Evolutionary conservation across 1,284 basidiomycete species (phyloP), one percentile per base, ranked within the genome.

Genomic region (Wolfiporia cocos): DNA sequence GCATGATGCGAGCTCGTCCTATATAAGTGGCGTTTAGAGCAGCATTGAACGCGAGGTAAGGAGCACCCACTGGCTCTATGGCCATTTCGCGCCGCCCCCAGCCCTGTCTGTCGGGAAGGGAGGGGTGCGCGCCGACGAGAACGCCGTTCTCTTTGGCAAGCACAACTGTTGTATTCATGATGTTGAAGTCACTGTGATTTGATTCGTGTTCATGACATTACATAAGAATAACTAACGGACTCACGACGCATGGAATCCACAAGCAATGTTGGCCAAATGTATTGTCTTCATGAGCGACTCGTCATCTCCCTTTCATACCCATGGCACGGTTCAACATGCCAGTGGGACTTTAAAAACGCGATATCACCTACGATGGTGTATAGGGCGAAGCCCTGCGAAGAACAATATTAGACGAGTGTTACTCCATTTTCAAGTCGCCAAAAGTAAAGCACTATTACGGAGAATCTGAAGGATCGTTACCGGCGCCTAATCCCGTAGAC

Each of bases 21-120:
- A 18, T 7, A 15, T 29, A 39, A 32, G n/a, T n/a, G n/a, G n/a
- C 12, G 18, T n/a, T 29, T 22, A n/a, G 17, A 15, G 11, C 32
- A 34, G 32, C 17, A 9, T 9, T 7, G 17, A 12, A 34, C 11
- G 9, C 22, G 15, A 24, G 21, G 15, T 28, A 6, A 28, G 9
- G 6, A 11, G 7, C 21, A 5, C 10, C 10, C 37, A 78, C 78
- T 0, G 76, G 73, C 41, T 74, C 69, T 39, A 81, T 71, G 0
- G 63, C 64, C 76, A 82, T 80, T 51, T 80, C 78, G 12, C 78
- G 66, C 7, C 79, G 60, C 0, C 80, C 78, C 49, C 81, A 82
- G 0, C 79, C 79, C 55, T 83, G 80, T 9, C 65, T 56, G 51
- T 82, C 78, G 0, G 78, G 79, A 3, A 81, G 64, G 9, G 76